Evolutionary conservation across 2,329 filamentous ascomycete species (phyloP).

Genomic region (Alternaria sp.): DNA sequence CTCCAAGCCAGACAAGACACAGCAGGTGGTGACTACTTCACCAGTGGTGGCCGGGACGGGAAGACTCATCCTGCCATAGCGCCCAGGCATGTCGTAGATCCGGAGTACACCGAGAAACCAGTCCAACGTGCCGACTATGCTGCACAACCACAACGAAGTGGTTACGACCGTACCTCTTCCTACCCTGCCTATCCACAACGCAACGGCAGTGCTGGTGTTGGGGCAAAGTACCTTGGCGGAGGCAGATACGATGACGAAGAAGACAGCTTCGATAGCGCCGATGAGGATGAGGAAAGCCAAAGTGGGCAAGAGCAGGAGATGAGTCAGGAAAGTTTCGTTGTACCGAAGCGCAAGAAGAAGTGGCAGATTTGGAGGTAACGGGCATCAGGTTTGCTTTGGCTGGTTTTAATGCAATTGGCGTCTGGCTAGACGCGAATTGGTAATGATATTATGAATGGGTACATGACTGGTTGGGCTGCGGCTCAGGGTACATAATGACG

Average conservation of each 20-base stretch:
- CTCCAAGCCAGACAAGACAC: constrained; percentile 43
- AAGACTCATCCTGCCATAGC: constrained; percentile 19
- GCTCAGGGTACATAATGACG: constrained; percentile 3
- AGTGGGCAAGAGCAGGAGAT: constrained; percentile 41
- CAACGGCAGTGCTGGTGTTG: constrained; percentile 39
- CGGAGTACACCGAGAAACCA: constrained; percentile 21
- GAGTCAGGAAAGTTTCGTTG: constrained; percentile 45
- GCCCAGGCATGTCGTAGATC: constrained; percentile 14
- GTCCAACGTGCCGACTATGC: constrained; percentile 28
- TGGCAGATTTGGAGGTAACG: constrained; percentile 50
- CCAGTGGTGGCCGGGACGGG: constrained; percentile 31
- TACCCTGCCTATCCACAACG: constrained; percentile 33
- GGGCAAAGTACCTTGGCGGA: constrained; percentile 40
- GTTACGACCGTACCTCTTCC: constrained; percentile 33
- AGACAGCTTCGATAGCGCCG: constrained; percentile 36
- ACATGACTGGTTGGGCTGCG: background rate
- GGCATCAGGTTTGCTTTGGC: background rate
- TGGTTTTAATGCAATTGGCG: background rate
- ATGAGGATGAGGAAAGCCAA: constrained; percentile 33
- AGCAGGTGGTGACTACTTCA: constrained; percentile 41
- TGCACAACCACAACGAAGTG: constrained; percentile 28
- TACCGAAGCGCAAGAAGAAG: constrained; percentile 51
- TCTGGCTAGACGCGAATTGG: background rate
- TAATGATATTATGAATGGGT: constrained; percentile 15
- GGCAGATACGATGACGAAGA: constrained; percentile 45